Conservation (phyloP, 2,329 filamentous ascomycete species). For the Colletotrichum endophyticum region DNA sequence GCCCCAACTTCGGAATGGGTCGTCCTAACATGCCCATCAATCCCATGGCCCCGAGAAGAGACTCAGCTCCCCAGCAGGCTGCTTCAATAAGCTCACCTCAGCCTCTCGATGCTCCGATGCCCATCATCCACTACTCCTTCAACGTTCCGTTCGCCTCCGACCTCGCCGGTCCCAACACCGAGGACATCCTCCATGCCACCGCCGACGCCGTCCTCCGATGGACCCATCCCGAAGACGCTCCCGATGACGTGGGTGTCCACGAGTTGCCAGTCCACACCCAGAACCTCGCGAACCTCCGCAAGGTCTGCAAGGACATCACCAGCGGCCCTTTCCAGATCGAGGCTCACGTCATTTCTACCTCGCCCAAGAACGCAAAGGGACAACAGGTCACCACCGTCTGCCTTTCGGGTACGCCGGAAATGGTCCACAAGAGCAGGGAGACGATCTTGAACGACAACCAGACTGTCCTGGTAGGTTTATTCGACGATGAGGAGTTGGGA, state of each 20-base stretch:
- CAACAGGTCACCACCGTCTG: constrained; percentile 84
- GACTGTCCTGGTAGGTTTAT: constrained; percentile 79
- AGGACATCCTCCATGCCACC: constrained; percentile 94
- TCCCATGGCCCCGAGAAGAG: constrained; percentile 61
- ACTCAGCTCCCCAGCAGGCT: constrained; percentile 55
- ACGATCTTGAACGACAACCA: constrained; percentile 91
- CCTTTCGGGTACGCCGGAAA: constrained; percentile 84
- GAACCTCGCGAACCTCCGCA: constrained; percentile 81
- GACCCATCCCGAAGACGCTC: constrained; percentile 89
- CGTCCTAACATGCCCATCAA: constrained; percentile 61
- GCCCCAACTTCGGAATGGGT: constrained; percentile 70
- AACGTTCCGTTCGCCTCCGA: constrained; percentile 96
- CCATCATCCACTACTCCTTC: constrained; percentile 89
- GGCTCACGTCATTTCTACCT: constrained; percentile 82
- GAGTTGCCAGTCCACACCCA: constrained; percentile 90
- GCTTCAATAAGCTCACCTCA: constrained; percentile 70
- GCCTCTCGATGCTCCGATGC: constrained; percentile 63
- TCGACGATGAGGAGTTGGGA: not conserved
- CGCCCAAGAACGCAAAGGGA: constrained; percentile 73
- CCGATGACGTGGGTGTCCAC: constrained; percentile 83
- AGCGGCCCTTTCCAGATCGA: constrained; percentile 74
- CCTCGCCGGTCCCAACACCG: constrained; percentile 87
- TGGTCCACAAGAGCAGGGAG: constrained; percentile 88
- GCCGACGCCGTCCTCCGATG: constrained; percentile 86
- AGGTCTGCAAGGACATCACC: constrained; percentile 82